A percentile compares a stretch with the other conserved stretches of the same genome.
These are phyloP conservation scores for Bathelium albidoporum DNA, from an alignment of 495 filamentous ascomycete genomes.

Conservation along the genomic window DNA sequence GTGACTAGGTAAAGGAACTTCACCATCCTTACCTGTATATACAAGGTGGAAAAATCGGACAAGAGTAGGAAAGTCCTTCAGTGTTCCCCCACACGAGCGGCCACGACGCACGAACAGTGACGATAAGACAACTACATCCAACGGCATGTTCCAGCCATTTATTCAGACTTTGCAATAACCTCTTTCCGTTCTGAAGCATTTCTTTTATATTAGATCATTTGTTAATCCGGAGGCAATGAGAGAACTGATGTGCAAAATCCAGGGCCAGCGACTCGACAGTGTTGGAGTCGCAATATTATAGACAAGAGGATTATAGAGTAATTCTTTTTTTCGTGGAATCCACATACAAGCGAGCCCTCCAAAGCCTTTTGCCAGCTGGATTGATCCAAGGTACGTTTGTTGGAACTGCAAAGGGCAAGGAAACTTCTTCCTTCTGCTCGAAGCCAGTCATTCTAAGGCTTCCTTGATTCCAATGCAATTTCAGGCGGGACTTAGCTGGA, in stretches of 20 bases:
- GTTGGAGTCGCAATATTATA: neutral
- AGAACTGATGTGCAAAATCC: neutral
- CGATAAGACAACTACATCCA: neutral
- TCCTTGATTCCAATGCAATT: neutral
- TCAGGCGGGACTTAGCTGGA: neutral
- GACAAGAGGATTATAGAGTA: neutral
- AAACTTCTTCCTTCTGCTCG: neutral
- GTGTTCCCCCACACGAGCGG: neutral
- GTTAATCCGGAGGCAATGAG: neutral
- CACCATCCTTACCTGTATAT: neutral
- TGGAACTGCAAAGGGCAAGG: neutral
- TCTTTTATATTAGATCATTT: neutral
- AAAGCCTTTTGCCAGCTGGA: neutral
- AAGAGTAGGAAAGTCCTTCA: neutral
- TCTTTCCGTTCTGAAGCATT: neutral
- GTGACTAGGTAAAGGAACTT: neutral
- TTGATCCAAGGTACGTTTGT: no score
- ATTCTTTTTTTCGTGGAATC: neutral
- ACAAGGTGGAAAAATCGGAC: neutral
- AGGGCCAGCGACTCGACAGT: neutral
- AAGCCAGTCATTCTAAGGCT: neutral
- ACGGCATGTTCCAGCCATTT: neutral
- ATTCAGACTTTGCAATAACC: neutral
- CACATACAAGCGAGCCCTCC: neutral
- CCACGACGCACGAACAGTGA: neutral